Percentiles rank a stretch among this genome's conserved stretches.
These are phyloP conservation scores for Toxoplasma gondii DNA, from an alignment of 169 alveolate genomes.

Conservation along the genomic window DNA sequence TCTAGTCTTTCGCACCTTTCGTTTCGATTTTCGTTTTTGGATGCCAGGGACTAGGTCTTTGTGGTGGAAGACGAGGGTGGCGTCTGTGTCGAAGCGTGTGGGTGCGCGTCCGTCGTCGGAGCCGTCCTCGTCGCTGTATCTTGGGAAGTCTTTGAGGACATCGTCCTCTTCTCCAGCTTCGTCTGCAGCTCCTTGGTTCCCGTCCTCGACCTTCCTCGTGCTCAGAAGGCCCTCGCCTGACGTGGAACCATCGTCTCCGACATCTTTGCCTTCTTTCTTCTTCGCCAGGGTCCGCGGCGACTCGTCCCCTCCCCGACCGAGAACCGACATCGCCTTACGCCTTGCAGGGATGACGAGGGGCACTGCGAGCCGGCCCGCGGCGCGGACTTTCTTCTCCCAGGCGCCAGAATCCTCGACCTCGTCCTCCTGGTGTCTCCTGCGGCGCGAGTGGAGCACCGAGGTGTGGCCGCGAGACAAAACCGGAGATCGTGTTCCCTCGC, in stretches of 20 bases:
- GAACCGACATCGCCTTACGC: neutral
- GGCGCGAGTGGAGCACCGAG: neutral
- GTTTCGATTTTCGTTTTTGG: neutral
- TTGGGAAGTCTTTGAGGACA: neutral
- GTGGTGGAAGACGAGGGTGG: slow-evolving; percentile 40
- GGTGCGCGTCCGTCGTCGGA: neutral
- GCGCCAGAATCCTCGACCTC: too few relatives aligned
- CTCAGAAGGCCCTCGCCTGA: neutral
- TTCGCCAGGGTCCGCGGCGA: neutral
- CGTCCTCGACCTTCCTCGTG: neutral
- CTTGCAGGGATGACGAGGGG: neutral
- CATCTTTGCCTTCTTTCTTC: neutral
- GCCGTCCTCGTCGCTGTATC: neutral
- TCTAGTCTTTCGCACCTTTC: neutral
- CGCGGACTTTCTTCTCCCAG: neutral
- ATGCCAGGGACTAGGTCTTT: neutral
- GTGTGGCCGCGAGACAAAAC: neutral
- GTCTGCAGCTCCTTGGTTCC: neutral
- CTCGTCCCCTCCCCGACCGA: neutral
- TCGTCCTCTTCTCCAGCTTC: neutral
- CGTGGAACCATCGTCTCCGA: neutral
- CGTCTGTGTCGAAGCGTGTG: slow-evolving; percentile 44
- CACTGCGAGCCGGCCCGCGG: neutral
- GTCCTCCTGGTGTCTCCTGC: neutral
- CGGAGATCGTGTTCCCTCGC: neutral